Conservation (phyloP, 768 basidiomycete species). For the Vararia minispora region DNA sequence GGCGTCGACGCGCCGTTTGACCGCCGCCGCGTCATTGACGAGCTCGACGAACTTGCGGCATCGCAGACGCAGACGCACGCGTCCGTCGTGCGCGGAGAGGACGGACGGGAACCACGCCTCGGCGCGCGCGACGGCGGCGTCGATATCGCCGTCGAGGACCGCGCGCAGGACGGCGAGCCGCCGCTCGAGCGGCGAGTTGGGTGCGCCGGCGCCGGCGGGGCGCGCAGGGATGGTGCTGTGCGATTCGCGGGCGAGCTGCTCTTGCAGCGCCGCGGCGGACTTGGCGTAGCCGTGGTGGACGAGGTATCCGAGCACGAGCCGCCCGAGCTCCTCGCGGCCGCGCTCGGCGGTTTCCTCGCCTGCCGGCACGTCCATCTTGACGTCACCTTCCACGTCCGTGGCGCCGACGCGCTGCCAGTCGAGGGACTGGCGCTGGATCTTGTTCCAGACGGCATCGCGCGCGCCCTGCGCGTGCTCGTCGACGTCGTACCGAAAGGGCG, state of each 20-base stretch:
- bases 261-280: slow-evolving; percentile 58
- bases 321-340: slow-evolving; percentile 32
- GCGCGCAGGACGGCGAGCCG: slow-evolving; percentile 65
- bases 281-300: slow-evolving; percentile 76
- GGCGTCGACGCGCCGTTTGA: slow-evolving; percentile 8
- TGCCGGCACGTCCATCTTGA: slow-evolving; percentile 1
- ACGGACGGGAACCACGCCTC: slow-evolving; percentile 48
- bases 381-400: slow-evolving; percentile 11
- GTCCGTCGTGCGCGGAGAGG: slow-evolving; percentile 52
- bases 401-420: slow-evolving; percentile 27
- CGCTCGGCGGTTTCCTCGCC: slow-evolving; percentile 26
- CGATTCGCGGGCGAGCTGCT: slow-evolving; percentile 23
- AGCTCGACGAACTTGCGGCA: slow-evolving; percentile 84
- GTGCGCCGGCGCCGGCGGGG: slow-evolving; percentile 9
- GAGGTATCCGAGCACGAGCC: slow-evolving; percentile 71
- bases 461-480: slow-evolving; percentile 72
- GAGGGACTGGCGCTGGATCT: slow-evolving; percentile 48
- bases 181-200: slow-evolving; percentile 32
- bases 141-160: slow-evolving; percentile 60
- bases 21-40: slow-evolving; percentile 11
- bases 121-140: slow-evolving; percentile 49
- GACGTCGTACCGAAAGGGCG: slow-evolving; percentile 83
- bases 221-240: slow-evolving; percentile 10
- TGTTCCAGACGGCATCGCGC: slow-evolving; percentile 53
- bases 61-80: slow-evolving; percentile 71